These are phyloP conservation scores for Chaetomium tenue DNA, from an alignment of 495 filamentous ascomycete species.

Conservation along the genomic window DNA sequence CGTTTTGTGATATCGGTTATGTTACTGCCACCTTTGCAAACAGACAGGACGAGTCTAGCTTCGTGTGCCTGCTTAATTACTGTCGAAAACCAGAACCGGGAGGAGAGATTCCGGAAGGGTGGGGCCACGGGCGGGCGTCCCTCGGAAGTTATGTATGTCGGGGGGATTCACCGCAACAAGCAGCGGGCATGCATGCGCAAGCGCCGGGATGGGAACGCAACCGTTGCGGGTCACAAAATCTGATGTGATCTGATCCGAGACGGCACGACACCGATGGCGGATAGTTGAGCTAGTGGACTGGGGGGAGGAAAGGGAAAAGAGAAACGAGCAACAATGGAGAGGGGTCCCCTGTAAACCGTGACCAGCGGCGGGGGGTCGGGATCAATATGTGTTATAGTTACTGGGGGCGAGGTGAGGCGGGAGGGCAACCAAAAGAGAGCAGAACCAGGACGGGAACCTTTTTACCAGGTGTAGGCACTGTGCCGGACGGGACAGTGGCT, in stretches of 20 bases:
- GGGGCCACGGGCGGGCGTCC: conserved; percentile 36
- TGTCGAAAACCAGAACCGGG: conserved; percentile 35
- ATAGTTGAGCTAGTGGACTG: background rate
- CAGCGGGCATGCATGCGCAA: conserved; percentile 21
- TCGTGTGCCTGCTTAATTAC: conserved; percentile 24
- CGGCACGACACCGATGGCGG: conserved; percentile 11
- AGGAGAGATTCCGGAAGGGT: conserved; percentile 36
- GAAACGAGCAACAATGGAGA: conserved; percentile 17
- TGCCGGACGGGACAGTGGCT: background rate
- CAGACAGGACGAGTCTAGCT: conserved; percentile 24
- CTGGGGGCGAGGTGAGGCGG: background rate
- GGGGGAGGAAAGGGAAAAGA: background rate
- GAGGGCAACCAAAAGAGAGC: background rate
- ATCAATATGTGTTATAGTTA: conserved; percentile 25
- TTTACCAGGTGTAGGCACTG: conserved; percentile 4
- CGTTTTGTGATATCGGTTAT: background rate
- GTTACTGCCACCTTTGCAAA: conserved; percentile 5
- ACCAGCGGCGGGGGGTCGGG: conserved; percentile 17
- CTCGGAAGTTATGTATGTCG: conserved; percentile 39
- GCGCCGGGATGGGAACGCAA: conserved; percentile 29
- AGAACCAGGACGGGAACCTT: conserved; percentile 2
- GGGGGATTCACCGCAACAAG: conserved; percentile 18
- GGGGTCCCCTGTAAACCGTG: conserved; percentile 13
- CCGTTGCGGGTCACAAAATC: conserved; percentile 26
- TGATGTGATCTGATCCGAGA: conserved; percentile 18